Base-by-base conservation (phyloP, 495 filamentous ascomycete species). In the Astrothelium subdiscretum region DNA sequence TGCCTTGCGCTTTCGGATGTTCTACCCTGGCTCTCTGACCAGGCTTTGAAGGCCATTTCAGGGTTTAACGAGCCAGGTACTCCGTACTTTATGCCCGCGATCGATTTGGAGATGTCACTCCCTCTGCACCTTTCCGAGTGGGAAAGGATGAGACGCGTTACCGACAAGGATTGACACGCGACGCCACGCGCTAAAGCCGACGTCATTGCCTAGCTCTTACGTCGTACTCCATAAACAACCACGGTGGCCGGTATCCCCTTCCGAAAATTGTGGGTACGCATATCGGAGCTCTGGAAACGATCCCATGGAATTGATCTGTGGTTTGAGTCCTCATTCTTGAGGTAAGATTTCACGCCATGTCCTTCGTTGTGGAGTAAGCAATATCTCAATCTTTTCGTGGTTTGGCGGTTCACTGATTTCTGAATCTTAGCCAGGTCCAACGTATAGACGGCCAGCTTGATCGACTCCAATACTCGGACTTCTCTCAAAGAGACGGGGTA, bases 361-460 rank as follows among this genome's bases (percentile, higher is more conserved):
- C 82, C 66, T 77, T 88, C 67, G 80, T 88, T 60, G 75, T 80
- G 65, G 84, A 87, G 85, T 85, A 78, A 79, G 83, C 78, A 69
- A 31, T 58, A 32, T 31, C 29, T 24, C 48, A 62, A 15, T 61
- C 15, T n/a, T 20, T 35, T 38, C 40, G 52, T 62, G 59, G 44
- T 52, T 59, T 38, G 31, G 38, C 58, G 63, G 15, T 38, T 13
- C 60, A 59, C 27, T 60, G 32, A 63, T 57, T 57, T 29, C 65
- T 68, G 58, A 69, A 10, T 10, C 15, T 0, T 68, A 96, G 92
- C 73, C 90, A 91, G 72, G 80, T 96, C 51, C 84, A 83, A 61
- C 83, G 80, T 40, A 76, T 97, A 60, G 91, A 97, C 72, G 76
- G 79, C 43, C 87, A 89, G 66, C 80, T 98, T 61, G 91, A 96